Evolutionary conservation across 164 flowering plant genomes (phyloP), one percentile per base, ranked within the genome.

Genomic region (Stephania japonica): DNA sequence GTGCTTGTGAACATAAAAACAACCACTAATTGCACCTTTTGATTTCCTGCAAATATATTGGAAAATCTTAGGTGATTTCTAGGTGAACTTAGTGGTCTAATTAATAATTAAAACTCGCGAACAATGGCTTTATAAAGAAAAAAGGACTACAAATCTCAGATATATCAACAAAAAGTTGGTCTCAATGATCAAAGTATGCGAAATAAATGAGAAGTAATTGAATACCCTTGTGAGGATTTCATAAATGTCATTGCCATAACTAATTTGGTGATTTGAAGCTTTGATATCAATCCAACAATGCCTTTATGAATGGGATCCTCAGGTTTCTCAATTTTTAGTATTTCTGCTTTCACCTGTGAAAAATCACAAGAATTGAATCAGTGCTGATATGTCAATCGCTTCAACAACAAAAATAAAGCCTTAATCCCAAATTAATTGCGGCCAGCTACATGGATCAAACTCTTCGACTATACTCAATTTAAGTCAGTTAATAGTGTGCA

Each of bases 191-290:
- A 32, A 2, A 32, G 38, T 32, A 32, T 32, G 38, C 38, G 42
- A 66, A 26, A 26, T 66, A 38, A 75, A 32, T 4, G 8, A 67
- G 26, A 23, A 24, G 19, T 23, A 6, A 13, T 13, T 5, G 50
- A 44, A 44, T 44, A 87, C 88, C 87, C 65, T 19, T 85, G 76
- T 56, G 87, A 83, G 64, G 87, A 76, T 76, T 78, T 89, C 80
- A 87, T 75, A 83, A 85, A 78, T 27, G 87, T 75, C 10, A 87
- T 80, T 21, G 81, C 88, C 85, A 88, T 83, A 63, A 89, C 96
- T 76, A 91, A 69, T 79, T 85, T 88, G 77, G 87, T 84, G 43
- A 91, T 85, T 53, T 67, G 65, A 43, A 76, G 78, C 16, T 72
- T 72, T 1, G 86, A 81, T 67, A 91, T 86, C 73, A 85, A 75